Evolutionary conservation across 2,329 filamentous ascomycete genomes (phyloP), one percentile per base, ranked within the genome.

Genomic region (Diaporthe velutina): DNA sequence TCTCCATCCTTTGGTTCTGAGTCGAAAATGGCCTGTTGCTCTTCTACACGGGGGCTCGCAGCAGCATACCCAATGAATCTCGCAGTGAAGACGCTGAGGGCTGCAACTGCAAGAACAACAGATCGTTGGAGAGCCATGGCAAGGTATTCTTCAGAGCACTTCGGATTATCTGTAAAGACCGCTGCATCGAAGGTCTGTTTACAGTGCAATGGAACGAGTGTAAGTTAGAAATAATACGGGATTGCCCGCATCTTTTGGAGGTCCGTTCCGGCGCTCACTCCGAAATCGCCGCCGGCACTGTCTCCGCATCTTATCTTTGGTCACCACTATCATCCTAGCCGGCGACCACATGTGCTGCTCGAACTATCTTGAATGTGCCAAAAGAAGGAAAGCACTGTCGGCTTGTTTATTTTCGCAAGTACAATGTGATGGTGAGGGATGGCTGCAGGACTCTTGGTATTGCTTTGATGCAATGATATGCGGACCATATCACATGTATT

Each of bases 1-100:
- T 33, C 52, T 10, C 7, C 67, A 15, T 67, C 64, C 1, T 54
- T 57, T 3, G 30, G 42, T 15, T 60, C 38, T 13, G 68, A 55
- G 30, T 72, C 33, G n/a, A 30, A 10, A 2, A 74, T 58, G 4
- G 68, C 58, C 48, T 67, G 58, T 22, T 74, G 67, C 28, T 74
- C 58, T n/a, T 72, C 67, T 33, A 25, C 50, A 6, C 25, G n/a
- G 35, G 58, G 40, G 40, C 67, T 72, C 4, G 67, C 73, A 48
- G 50, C 38, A 5, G 67, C 48, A 17, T 13, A 33, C 17, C 28
- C 28, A n/a, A 28, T 12, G n/a, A 68, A 15, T 25, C 30, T 38
- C 15, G 64, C 12, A 4, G 15, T 25, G n/a, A 54, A 40, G 15
- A 52, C 22, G 4, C 33, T 13, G 33, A 25, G n/a, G 33, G 40